These are phyloP conservation scores for Clarireedia paspali DNA, from an alignment of 2,329 filamentous ascomycete species.

Conservation along the genomic window DNA sequence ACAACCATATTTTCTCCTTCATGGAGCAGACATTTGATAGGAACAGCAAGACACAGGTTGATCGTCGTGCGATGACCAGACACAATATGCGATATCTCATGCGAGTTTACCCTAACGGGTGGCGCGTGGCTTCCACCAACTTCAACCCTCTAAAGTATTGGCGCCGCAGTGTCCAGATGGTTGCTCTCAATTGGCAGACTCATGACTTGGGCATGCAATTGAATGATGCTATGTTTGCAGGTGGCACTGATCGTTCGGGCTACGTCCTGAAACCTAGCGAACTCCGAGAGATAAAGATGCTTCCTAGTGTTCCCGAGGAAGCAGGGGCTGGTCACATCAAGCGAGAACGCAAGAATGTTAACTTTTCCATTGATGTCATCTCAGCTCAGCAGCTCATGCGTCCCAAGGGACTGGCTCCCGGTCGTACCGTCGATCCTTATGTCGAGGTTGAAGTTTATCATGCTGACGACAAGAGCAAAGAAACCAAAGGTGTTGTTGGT, in stretches of 20 bases:
- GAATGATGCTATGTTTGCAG: slow-evolving; percentile 96
- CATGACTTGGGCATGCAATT: slow-evolving; percentile 94
- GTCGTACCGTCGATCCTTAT: slow-evolving; percentile 80
- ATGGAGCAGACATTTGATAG: slow-evolving; percentile 82
- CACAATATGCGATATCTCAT: slow-evolving; percentile 92
- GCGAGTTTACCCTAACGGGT: slow-evolving; percentile 83
- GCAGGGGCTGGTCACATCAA: slow-evolving; percentile 50
- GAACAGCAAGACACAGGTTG: slow-evolving; percentile 66
- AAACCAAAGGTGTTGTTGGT: slow-evolving; percentile 63
- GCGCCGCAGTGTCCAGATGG: slow-evolving; percentile 96
- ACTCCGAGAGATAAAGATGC: slow-evolving; percentile 63
- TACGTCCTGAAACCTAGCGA: slow-evolving; percentile 91
- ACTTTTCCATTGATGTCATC: slow-evolving; percentile 80
- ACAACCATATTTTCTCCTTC: slow-evolving; percentile 94
- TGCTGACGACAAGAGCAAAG: slow-evolving; percentile 87
- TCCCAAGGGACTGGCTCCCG: slow-evolving; percentile 62
- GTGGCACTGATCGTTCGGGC: slow-evolving; percentile 75
- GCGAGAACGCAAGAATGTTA: slow-evolving; percentile 72
- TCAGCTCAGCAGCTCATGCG: slow-evolving; percentile 93
- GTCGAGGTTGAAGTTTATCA: slow-evolving; percentile 93
- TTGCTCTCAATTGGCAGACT: slow-evolving; percentile 95
- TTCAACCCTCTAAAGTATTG: slow-evolving; percentile 92
- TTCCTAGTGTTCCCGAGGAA: slow-evolving; percentile 42
- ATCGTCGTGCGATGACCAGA: slow-evolving; percentile 70
- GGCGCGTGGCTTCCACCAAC: slow-evolving; percentile 80